Conservation (phyloP, 345 rosid genomes). For the Garcia nutans region DNA sequence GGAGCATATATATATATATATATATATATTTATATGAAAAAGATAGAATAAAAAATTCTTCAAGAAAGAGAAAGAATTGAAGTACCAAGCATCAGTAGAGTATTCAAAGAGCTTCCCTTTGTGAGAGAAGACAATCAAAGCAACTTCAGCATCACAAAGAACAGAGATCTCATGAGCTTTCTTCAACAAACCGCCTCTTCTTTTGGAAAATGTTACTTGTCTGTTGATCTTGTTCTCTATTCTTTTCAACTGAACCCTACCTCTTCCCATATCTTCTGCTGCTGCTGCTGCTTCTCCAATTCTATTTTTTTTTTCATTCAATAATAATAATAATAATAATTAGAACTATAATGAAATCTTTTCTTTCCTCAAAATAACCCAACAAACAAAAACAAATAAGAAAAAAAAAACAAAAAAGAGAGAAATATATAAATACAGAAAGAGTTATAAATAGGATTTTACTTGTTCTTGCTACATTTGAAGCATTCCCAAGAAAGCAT, state of each 20-base stretch:
- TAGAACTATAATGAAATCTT: too few species aligned
- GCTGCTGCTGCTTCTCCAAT: neutral
- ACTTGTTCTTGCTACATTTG: slow-evolving; percentile 26
- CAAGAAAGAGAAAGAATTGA: neutral
- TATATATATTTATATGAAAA: too few species aligned
- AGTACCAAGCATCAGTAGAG: slow-evolving; percentile 62
- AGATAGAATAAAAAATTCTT: too few species aligned
- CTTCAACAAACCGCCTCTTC: slow-evolving; percentile 71
- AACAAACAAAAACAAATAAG: slow-evolving; percentile 38
- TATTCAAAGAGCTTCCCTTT: slow-evolving; percentile 77
- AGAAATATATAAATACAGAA: neutral
- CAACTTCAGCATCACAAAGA: slow-evolving; percentile 76
- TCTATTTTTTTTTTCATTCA: too few species aligned
- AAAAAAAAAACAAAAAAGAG: slow-evolving; percentile 16
- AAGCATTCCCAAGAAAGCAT: slow-evolving; percentile 25
- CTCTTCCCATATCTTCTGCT: slow-evolving; percentile 57
- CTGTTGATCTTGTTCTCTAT: slow-evolving; percentile 81
- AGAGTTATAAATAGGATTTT: neutral
- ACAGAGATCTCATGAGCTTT: slow-evolving; percentile 87
- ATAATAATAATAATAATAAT: too few species aligned
- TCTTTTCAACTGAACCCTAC: slow-evolving; percentile 86
- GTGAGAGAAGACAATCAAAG: slow-evolving; percentile 71
- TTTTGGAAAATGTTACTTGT: slow-evolving; percentile 75
- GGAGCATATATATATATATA: neutral
- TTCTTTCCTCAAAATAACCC: slow-evolving; percentile 36